Conservation (phyloP, 352 stramenopile species). For the Pythium aquatile region DNA sequence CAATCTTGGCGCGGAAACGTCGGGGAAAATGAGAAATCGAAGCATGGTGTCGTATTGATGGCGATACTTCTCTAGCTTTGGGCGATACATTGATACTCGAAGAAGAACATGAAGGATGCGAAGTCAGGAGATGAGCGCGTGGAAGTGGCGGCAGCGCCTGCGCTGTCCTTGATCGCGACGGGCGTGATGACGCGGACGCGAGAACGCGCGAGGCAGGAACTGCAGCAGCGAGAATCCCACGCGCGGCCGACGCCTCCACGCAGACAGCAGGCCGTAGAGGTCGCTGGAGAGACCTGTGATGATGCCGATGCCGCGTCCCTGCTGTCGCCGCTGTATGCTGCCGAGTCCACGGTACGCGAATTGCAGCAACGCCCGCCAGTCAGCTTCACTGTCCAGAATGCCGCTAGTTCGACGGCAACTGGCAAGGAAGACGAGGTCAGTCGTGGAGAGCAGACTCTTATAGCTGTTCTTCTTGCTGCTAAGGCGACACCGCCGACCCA, state of each 20-base stretch:
- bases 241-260: background rate
- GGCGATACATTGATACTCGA: background rate
- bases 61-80: background rate
- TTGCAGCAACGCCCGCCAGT: slow-evolving; percentile 40
- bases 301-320: slow-evolving; percentile 22
- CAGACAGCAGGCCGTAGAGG: background rate
- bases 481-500: background rate
- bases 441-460: background rate
- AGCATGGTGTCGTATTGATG: background rate
- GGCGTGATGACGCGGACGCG: slow-evolving; percentile 21
- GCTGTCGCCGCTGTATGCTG: slow-evolving; percentile 38
- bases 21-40: background rate
- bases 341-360: slow-evolving; percentile 28
- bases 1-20: slow-evolving; percentile 1
- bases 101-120: slow-evolving; percentile 1
- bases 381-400: slow-evolving; percentile 42
- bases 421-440: slow-evolving; percentile 23
- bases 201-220: slow-evolving; percentile 14
- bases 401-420: background rate
- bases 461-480: background rate
- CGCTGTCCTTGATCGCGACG: slow-evolving; percentile 19
- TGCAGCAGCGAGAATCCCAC: slow-evolving; percentile 5
- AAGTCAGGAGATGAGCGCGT: slow-evolving; percentile 4
- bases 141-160: background rate
- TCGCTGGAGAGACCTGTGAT: background rate